Evolutionary conservation across 208 protist species (phyloP), one percentile per base, ranked within the genome.

Genomic region (Crithidia bombi): DNA sequence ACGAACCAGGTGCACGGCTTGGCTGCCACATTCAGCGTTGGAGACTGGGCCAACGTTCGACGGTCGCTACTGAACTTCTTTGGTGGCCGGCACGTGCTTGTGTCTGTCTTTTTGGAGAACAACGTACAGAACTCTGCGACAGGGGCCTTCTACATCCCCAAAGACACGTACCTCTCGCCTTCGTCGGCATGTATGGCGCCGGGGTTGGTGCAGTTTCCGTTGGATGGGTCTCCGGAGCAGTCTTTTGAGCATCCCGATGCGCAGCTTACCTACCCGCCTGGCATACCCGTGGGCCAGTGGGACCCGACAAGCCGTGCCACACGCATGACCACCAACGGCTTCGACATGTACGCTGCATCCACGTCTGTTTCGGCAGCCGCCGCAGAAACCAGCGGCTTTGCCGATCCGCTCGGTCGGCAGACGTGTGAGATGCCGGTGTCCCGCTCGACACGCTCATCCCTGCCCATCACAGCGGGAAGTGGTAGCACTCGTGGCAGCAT

Each of bases 71-170:
- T 93, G 33, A 91, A 89, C 74, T 94, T 95, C 51, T 86, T 83
- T 23, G 65, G 84, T 3, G 68, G 75, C 49, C 78, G 82, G n/a
- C 83, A 86, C 39, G 80, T 91, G 26, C 93, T 86, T 28, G 93
- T 97, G 25, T 95, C 91, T 4, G 64, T 98, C 19, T 91, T 98
- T 46, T 30, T 98, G 10, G 82, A 97, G 9, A 73, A 82, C 6
- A 71, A 81, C 5, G 46, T 94, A 26, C 95, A 98, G 78, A 58
- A 78, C 39, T 2, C 43, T 4, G 87, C 85, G 28, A 67, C 47
- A 0, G 93, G 92, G 23, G 82, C 76, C 11, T 91, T 97, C 69
- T 64, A 74, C n/a, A 56, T 97, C 10, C 69, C 74, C 0, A 21
- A 23, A 0, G 81, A 75, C 21, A 2, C n/a, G 4, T 78, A 62